Evolutionary conservation across 495 filamentous ascomycete genomes (phyloP), one percentile per base, ranked within the genome.

Genomic region (Hypoxylon cercidicola): DNA sequence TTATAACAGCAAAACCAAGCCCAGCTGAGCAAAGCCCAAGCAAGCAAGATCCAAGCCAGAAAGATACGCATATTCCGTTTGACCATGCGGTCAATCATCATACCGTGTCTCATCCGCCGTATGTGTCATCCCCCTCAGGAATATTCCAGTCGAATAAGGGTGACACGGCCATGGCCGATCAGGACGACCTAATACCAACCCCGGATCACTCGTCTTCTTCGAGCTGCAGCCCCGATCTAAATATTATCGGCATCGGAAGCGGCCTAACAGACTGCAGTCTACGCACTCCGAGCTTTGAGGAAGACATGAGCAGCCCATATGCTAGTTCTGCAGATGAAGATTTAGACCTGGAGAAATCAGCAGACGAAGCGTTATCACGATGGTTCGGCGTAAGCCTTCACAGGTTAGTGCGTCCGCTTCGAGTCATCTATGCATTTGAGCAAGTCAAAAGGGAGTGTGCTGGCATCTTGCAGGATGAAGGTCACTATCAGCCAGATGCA

Each of bases 381-480:
- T 60, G 57, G 57, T 60, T 60, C 11, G 57, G 57, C 15, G 39
- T 60, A 44, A 52, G 47, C 28, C 48, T 60, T n/a, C n/a, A 20
- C 44, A 23, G 57, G 46, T 18, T 60, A 10, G 19, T 52, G n/a
- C 25, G 47, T 15, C 57, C 57, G 5, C 4, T 25, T 35, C 57
- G 25, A 23, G 40, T 60, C 18, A 45, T 60, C 12, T 44, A 21
- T 37, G 57, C 48, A 13, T 52, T 60, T 16, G 57, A 60, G 43
- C 39, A 52, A 20, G 28, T 25, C 16, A 60, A 52, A 46, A 1
- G 23, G 19, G 37, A 60, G 15, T 60, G 57, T 45, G 47, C 48
- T 9, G 8, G 19, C 12, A 60, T 60, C 32, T 45, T 60, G 19
- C 37, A 45, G 4, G 37, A 60, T 46, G 57, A 60, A 37, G 57